Evolutionary conservation across 2,329 filamentous ascomycete species (phyloP).

Genomic region (Trichoderma atrobrunneum): DNA sequence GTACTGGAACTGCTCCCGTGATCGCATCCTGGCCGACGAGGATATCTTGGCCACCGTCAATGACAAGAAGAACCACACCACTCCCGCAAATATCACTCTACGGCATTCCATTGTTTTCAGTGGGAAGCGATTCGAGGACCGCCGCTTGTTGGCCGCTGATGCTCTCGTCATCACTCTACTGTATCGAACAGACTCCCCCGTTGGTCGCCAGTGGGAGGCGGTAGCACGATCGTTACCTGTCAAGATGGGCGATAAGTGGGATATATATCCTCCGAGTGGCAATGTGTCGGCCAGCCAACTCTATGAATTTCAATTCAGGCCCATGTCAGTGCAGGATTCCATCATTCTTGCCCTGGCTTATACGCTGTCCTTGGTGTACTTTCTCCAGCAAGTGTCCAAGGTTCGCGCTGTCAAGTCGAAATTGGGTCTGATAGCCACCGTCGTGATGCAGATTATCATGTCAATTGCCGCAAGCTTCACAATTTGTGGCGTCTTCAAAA

Average conservation of each 20-base stretch:
- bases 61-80: constrained; percentile 56
- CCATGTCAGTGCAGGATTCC: constrained; percentile 66
- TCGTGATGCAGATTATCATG: constrained; percentile 66
- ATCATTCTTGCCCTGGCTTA: constrained; percentile 65
- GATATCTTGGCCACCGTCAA: constrained; percentile 71
- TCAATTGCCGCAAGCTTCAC: constrained; percentile 79
- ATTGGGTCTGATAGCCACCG: constrained; percentile 67
- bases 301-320: constrained; percentile 76
- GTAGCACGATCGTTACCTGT: constrained; percentile 53
- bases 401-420: constrained; percentile 73
- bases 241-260: constrained; percentile 54
- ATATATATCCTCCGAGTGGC: constrained; percentile 61
- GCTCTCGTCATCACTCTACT: constrained; percentile 75
- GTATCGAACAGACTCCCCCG: constrained; percentile 61
- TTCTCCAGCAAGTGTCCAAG: constrained; percentile 64
- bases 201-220: constrained; percentile 64
- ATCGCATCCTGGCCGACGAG: constrained; percentile 55
- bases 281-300: constrained; percentile 55
- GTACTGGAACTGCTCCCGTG: constrained; percentile 71
- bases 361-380: constrained; percentile 59
- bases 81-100: constrained; percentile 69
- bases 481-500: constrained; percentile 70
- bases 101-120: constrained; percentile 78
- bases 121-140: constrained; percentile 71
- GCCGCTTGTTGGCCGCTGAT: constrained; percentile 67